These are phyloP conservation scores for Rhizophora mangle DNA, from an alignment of 345 rosid genomes.

Conservation along the genomic window DNA sequence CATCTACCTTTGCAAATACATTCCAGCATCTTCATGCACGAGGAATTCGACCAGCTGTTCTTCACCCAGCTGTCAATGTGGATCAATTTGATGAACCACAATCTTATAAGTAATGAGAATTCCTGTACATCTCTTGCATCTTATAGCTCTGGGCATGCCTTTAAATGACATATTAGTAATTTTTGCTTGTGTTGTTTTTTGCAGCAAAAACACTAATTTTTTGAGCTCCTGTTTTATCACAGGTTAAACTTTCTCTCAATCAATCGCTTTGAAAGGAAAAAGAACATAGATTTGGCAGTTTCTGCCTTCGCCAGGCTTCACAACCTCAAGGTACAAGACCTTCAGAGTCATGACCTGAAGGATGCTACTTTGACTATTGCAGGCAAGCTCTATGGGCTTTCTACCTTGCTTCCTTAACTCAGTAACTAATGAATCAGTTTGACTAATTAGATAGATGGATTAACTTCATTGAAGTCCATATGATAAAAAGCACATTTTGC, in stretches of 20 bases:
- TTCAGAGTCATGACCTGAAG: slow-evolving; percentile 17
- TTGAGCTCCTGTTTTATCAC: slow-evolving; percentile 6
- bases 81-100: slow-evolving; percentile 65
- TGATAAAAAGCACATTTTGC: background rate
- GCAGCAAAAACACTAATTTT: background rate
- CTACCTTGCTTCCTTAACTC: background rate
- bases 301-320: slow-evolving; percentile 75
- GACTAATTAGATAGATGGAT: too few species aligned
- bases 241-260: slow-evolving; percentile 83
- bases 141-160: slow-evolving; percentile 12
- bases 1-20: slow-evolving; percentile 77
- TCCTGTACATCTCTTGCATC: slow-evolving; percentile 35
- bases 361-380: slow-evolving; percentile 67
- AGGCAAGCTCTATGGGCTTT: slow-evolving; percentile 42
- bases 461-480: background rate
- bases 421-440: background rate
- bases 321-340: slow-evolving; percentile 34
- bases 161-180: background rate
- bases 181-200: background rate
- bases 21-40: slow-evolving; percentile 67
- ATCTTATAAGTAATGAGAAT: slow-evolving; percentile 48
- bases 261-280: slow-evolving; percentile 89
- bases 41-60: slow-evolving; percentile 74
- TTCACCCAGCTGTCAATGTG: slow-evolving; percentile 82
- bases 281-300: slow-evolving; percentile 82